phyloP scores from a whole-genome alignment of 352 stramenopile genomes.

The Phytophthora melonis region DNA sequence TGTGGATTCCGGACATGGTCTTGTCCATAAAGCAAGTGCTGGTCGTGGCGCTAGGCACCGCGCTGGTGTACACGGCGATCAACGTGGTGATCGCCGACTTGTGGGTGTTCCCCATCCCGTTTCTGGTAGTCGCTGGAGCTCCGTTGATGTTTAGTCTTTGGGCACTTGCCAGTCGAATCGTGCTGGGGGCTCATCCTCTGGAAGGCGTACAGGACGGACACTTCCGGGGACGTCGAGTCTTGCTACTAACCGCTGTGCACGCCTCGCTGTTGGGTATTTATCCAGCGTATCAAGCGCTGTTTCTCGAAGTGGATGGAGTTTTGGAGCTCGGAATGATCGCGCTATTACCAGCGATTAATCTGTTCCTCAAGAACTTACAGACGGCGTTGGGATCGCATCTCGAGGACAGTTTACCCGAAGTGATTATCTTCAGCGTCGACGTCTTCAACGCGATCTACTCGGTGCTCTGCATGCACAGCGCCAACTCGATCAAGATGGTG shows the following conservation, averaged over 20 bases:
- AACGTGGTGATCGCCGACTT: slow-evolving; percentile 31
- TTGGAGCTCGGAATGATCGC: slow-evolving; percentile 34
- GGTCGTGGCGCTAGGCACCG: slow-evolving; percentile 13
- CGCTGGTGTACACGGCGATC: slow-evolving; percentile 18
- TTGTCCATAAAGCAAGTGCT: slow-evolving; percentile 27
- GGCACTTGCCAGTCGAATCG: slow-evolving; percentile 12
- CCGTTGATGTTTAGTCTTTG: slow-evolving; percentile 38
- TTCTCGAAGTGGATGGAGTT: slow-evolving; percentile 19
- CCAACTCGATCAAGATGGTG: slow-evolving; percentile 38
- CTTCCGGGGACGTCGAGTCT: slow-evolving; percentile 26
- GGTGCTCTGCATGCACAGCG: slow-evolving; percentile 43
- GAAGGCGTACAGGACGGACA: slow-evolving; percentile 24
- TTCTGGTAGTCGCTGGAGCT: slow-evolving; percentile 36
- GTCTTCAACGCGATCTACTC: slow-evolving; percentile 54
- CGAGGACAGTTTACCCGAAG: slow-evolving; percentile 38
- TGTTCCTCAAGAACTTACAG: slow-evolving; percentile 49
- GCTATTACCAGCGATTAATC: slow-evolving; percentile 46
- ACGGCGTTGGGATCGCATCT: slow-evolving; percentile 38
- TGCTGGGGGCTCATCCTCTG: slow-evolving; percentile 23
- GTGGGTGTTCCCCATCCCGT: slow-evolving; percentile 55
- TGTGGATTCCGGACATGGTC: slow-evolving; percentile 33
- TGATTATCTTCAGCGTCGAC: slow-evolving; percentile 48
- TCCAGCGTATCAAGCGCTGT: slow-evolving; percentile 42
- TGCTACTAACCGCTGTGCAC: slow-evolving; percentile 34
- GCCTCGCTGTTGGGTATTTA: slow-evolving; percentile 47